phyloP scores from a whole-genome alignment of 2,329 filamentous ascomycete species.

The Phialemonium atrogriseum region DNA sequence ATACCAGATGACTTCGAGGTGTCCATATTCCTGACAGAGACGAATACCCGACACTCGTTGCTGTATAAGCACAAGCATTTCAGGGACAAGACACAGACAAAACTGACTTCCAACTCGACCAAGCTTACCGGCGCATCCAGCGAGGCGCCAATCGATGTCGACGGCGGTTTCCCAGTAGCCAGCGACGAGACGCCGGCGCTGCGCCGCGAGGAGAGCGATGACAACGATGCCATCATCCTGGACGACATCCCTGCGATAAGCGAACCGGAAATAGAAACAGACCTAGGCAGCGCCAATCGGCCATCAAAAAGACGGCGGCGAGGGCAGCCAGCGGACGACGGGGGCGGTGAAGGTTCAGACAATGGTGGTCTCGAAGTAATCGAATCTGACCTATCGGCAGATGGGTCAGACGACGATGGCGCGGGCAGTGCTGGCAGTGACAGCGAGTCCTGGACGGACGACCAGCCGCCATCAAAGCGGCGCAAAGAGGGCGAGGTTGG shows the following conservation, averaged over 20 bases:
- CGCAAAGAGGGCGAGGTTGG: slow-evolving; percentile 26
- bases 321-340: slow-evolving; percentile 18
- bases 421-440: slow-evolving; percentile 22
- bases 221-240: slow-evolving; percentile 49
- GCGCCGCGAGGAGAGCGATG: slow-evolving; percentile 36
- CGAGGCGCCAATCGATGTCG: slow-evolving; percentile 45
- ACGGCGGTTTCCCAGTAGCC: slow-evolving; percentile 23
- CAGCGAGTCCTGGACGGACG: slow-evolving; percentile 23
- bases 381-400: slow-evolving; percentile 12
- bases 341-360: slow-evolving; percentile 15
- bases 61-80: slow-evolving; percentile 80
- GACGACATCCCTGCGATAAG: slow-evolving; percentile 43
- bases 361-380: slow-evolving; percentile 9
- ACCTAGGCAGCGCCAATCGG: slow-evolving; percentile 18
- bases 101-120: slow-evolving; percentile 52
- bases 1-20: slow-evolving; percentile 84
- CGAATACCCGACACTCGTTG: slow-evolving; percentile 74
- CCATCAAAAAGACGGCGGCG: slow-evolving; percentile 21
- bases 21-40: slow-evolving; percentile 85
- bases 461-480: slow-evolving; percentile 37
- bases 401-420: slow-evolving; percentile 17
- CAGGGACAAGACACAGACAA: slow-evolving; percentile 44
- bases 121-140: slow-evolving; percentile 51
- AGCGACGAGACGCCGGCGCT: slow-evolving; percentile 22
- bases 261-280: slow-evolving; percentile 19